These are phyloP conservation scores for Phytopythium sindhum DNA, from an alignment of 352 stramenopile species.

Conservation along the genomic window DNA sequence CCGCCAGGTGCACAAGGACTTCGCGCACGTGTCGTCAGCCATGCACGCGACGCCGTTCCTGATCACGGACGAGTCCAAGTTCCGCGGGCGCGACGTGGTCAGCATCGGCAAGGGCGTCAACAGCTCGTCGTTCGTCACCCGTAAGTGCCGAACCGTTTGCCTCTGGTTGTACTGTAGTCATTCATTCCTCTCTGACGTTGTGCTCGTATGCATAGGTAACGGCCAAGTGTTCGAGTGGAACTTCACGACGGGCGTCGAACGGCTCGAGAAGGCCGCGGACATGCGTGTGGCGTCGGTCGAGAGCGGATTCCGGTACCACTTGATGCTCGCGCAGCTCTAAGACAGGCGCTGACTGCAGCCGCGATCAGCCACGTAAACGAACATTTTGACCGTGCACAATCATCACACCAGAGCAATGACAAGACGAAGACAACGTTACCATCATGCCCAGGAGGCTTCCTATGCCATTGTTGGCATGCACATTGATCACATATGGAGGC, in stretches of 20 bases:
- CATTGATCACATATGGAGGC: not conserved
- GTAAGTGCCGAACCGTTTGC: constrained; percentile 11
- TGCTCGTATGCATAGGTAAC: constrained; percentile 25
- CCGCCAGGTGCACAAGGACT: constrained; percentile 49
- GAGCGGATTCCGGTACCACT: constrained; percentile 69
- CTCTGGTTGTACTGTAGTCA: not conserved
- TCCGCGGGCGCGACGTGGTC: constrained; percentile 41
- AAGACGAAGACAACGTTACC: not conserved
- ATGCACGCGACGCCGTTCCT: constrained; percentile 74
- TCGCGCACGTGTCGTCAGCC: constrained; percentile 53
- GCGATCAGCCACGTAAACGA: not conserved
- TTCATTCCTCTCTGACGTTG: not conserved
- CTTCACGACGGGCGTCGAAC: constrained; percentile 51
- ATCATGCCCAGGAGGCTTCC: not conserved
- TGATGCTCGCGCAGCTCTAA: constrained; percentile 44
- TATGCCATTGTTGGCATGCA: not conserved
- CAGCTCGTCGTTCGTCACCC: constrained; percentile 67
- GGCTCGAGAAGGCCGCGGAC: constrained; percentile 30
- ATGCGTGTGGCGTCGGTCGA: constrained; percentile 56
- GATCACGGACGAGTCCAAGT: constrained; percentile 47
- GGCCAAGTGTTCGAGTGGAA: constrained; percentile 75
- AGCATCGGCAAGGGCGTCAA: constrained; percentile 79
- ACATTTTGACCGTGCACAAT: not conserved
- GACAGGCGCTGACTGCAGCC: not conserved
- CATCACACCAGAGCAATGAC: not conserved